A percentile compares a stretch with the other conserved stretches of the same genome.
These are phyloP conservation scores for Sporothrix humicola DNA, from an alignment of 2,329 filamentous ascomycete species.

Conservation along the genomic window DNA sequence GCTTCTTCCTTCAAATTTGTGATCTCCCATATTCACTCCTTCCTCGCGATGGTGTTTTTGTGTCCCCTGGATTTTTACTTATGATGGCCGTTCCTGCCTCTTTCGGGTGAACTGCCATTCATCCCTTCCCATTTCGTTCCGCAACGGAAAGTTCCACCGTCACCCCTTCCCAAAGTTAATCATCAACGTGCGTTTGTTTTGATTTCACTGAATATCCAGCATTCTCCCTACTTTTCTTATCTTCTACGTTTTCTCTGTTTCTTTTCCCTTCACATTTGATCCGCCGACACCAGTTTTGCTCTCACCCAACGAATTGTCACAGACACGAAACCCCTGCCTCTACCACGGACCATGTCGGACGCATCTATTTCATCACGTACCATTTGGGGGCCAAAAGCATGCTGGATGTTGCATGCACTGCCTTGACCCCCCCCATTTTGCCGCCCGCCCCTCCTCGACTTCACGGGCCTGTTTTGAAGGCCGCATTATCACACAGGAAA, in stretches of 20 bases:
- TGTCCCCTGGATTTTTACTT: background rate
- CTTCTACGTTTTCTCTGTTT: background rate
- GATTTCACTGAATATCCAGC: background rate
- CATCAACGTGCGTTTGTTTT: background rate
- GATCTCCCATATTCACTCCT: no score
- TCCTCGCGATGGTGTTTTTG: no score
- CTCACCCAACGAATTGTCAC: background rate
- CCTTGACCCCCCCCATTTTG: background rate
- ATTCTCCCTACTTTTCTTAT: background rate
- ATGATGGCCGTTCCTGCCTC: background rate
- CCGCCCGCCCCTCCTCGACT: background rate
- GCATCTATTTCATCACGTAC: background rate
- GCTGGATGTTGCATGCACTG: background rate
- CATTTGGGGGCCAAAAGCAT: background rate
- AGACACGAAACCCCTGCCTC: no score
- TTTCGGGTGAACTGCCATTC: background rate
- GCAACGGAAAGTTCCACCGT: background rate
- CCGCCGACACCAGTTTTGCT: background rate
- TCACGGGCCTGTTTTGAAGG: no score
- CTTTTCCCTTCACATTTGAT: background rate
- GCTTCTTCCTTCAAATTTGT: background rate
- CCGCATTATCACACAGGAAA: no score
- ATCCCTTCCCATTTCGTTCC: background rate
- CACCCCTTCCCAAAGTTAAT: background rate
- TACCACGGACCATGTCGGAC: background rate